Conservation (phyloP, 176 grass and related monocot species). For the Rhipidocladum racemiflorum region DNA sequence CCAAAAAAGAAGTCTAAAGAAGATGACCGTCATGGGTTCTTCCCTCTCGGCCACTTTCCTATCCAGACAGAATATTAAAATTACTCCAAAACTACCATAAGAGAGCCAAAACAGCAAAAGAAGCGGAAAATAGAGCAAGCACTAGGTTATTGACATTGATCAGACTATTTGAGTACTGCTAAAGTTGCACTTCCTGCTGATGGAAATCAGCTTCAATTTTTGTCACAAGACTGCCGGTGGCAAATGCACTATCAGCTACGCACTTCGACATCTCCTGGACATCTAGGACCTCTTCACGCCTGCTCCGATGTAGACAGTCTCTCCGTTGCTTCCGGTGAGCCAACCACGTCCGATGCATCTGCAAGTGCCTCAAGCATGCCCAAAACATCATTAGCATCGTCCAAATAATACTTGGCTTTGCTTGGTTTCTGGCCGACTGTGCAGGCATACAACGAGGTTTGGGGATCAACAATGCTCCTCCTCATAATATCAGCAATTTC, state of each 20-base stretch:
- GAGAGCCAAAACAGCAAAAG: not conserved
- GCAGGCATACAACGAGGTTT: constrained; percentile 50
- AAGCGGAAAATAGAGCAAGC: constrained; percentile 5
- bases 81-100: constrained; percentile 21
- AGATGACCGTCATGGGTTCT: not conserved
- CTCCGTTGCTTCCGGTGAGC: constrained; percentile 4
- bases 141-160: constrained; percentile 36
- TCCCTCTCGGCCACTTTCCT: not conserved
- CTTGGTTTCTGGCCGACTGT: constrained; percentile 65
- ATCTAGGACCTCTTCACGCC: constrained; percentile 5
- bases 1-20: not conserved
- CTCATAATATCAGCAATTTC: constrained; percentile 41
- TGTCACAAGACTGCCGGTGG: not conserved
- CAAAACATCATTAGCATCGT: constrained; percentile 48
- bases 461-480: constrained; percentile 36
- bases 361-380: constrained; percentile 57
- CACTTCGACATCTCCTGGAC: not conserved
- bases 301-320: not conserved
- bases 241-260: constrained; percentile 4
- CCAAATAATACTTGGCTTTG: constrained; percentile 62
- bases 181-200: constrained; percentile 10
- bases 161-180: constrained; percentile 11
- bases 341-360: constrained; percentile 29
- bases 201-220: constrained; percentile 15
- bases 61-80: constrained; percentile 2